phyloP scores from a whole-genome alignment of 768 basidiomycete species.

The Naematelia aurantialba region DNA sequence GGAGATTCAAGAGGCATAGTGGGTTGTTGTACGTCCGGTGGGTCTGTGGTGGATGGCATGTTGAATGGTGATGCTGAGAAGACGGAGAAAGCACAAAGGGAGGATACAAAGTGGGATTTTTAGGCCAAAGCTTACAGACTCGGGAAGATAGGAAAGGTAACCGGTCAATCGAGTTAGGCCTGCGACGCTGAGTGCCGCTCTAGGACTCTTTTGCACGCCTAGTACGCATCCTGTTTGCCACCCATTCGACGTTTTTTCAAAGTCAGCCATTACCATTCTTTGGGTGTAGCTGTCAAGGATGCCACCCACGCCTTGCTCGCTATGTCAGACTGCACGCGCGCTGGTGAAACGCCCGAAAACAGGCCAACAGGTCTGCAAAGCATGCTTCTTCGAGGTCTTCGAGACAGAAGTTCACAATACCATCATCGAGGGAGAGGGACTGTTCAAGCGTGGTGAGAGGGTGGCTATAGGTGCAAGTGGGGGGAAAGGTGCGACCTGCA shows the following conservation, averaged over 20 bases:
- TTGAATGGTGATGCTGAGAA: not conserved
- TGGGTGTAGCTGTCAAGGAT: conserved; percentile 52
- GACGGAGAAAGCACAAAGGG: not conserved
- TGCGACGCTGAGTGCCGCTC: not conserved
- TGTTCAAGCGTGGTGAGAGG: conserved; percentile 84
- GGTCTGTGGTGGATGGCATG: not conserved
- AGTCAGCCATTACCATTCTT: not conserved
- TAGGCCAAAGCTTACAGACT: conserved; percentile 2
- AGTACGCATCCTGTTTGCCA: not conserved
- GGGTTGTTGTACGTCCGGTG: not conserved
- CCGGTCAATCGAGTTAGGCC: conserved; percentile 5
- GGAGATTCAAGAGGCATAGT: not conserved
- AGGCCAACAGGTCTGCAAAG: conserved; percentile 92
- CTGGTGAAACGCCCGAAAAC: conserved; percentile 95
- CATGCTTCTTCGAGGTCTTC: conserved; percentile 86
- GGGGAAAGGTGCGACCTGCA: conserved; percentile 73
- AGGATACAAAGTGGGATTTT: not conserved
- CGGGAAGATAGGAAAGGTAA: not conserved
- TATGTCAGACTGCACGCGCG: conserved; percentile 71
- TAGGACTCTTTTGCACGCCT: not conserved
- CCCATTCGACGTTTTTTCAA: not conserved
- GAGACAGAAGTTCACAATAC: conserved; percentile 98
- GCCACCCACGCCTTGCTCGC: conserved; percentile 74
- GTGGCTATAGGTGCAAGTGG: conserved; percentile 98
- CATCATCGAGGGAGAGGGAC: conserved; percentile 65